phyloP scores from a whole-genome alignment of 1,284 basidiomycete species.

The Melampsora occidentalis region DNA sequence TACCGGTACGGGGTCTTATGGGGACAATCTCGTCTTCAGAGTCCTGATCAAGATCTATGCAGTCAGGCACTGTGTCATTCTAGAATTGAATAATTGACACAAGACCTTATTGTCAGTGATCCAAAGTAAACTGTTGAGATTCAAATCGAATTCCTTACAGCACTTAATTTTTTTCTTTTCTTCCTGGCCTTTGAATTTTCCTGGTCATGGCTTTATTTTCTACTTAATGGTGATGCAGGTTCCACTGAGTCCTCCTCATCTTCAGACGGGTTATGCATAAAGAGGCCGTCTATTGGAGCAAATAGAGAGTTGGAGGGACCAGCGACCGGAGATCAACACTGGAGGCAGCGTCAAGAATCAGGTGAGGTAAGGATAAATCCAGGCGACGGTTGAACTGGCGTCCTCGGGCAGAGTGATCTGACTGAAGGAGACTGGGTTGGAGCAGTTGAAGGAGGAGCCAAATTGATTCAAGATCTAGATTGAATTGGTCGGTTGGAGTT shows the following conservation, averaged over 20 bases:
- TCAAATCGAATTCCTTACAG: neutral
- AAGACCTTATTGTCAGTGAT: neutral
- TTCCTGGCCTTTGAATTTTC: neutral
- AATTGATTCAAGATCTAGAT: too few species aligned
- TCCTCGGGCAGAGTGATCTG: too few species aligned
- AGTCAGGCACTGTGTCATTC: too few species aligned
- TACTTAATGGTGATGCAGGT: neutral
- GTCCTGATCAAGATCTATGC: too few species aligned
- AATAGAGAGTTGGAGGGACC: neutral
- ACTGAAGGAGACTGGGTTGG: too few species aligned
- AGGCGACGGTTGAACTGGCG: neutral
- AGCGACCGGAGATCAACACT: too few species aligned
- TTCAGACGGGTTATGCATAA: neutral
- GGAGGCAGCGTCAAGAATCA: constrained; percentile 4
- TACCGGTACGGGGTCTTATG: too few species aligned
- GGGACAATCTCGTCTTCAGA: too few species aligned
- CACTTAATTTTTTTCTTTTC: constrained; percentile 2
- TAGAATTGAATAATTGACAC: neutral
- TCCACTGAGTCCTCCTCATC: too few species aligned
- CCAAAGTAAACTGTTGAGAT: neutral
- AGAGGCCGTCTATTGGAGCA: neutral
- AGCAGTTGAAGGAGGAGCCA: too few species aligned
- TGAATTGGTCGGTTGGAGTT: too few species aligned
- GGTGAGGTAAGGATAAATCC: neutral
- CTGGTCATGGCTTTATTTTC: neutral